Evolutionary conservation across 352 stramenopile species (phyloP).

Genomic region (Phytopythium kandeliae): DNA sequence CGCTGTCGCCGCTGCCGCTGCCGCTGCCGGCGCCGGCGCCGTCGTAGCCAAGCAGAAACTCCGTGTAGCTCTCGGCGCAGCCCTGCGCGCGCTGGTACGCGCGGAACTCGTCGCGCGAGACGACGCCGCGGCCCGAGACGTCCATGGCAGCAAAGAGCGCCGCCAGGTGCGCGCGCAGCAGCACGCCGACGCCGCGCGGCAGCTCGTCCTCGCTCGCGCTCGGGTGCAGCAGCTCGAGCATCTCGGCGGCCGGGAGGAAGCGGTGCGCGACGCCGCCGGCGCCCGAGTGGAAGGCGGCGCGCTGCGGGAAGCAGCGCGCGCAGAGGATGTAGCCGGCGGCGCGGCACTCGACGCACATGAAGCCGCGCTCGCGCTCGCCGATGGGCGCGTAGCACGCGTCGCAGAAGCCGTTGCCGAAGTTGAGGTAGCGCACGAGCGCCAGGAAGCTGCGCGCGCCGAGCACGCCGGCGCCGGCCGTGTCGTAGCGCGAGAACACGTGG

Average conservation of each 20-base stretch:
- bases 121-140: constrained; percentile 14
- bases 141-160: constrained; percentile 23
- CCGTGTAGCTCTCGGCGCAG: constrained; percentile 26
- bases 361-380: constrained; percentile 26
- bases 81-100: constrained; percentile 19
- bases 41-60: constrained; percentile 23
- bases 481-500: constrained; percentile 23
- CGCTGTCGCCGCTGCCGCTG: too few relatives aligned
- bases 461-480: constrained; percentile 20
- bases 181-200: constrained; percentile 25
- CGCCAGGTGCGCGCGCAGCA: constrained; percentile 24
- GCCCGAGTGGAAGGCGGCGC: constrained; percentile 17
- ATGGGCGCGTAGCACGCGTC: constrained; percentile 32
- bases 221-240: constrained; percentile 25
- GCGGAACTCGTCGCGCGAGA: constrained; percentile 20
- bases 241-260: constrained; percentile 24
- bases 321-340: constrained; percentile 29
- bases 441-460: constrained; percentile 29
- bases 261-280: constrained; percentile 10
- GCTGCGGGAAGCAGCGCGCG: constrained; percentile 22
- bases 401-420: constrained; percentile 39
- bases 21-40: constrained; percentile 10
- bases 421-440: constrained; percentile 33
- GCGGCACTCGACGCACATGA: constrained; percentile 29
- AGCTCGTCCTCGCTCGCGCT: constrained; percentile 19